Conservation (phyloP, 805 yeast species). For the Yarrowia yakushimensis region DNA sequence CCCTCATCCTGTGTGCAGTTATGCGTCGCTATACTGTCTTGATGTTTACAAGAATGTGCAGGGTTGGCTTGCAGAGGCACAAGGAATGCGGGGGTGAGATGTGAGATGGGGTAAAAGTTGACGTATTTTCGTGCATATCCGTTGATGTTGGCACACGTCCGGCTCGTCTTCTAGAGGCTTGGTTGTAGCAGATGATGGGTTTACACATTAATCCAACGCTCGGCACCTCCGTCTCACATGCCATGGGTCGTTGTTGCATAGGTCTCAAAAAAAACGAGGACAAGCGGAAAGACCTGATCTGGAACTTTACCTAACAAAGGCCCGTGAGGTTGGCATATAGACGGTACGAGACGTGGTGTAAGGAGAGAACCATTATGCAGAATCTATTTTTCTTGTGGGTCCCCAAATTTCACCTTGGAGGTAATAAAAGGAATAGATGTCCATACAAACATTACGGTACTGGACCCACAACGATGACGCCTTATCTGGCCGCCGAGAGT, state of each 20-base stretch:
- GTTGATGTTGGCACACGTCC: too few species aligned
- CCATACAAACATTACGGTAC: not conserved
- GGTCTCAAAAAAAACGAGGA: too few species aligned
- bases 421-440: too few species aligned
- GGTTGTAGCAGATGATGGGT: too few species aligned
- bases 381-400: too few species aligned
- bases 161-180: too few species aligned
- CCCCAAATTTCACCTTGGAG: too few species aligned
- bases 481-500: not conserved
- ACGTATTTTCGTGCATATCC: not conserved
- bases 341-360: too few species aligned
- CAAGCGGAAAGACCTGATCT: not conserved
- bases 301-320: not conserved
- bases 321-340: not conserved
- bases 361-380: too few species aligned
- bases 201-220: not conserved
- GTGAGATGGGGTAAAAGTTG: too few species aligned
- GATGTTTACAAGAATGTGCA: not conserved
- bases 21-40: not conserved
- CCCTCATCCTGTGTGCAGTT: too few species aligned
- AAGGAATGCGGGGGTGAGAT: not conserved
- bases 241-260: not conserved
- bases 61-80: not conserved
- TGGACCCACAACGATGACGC: slow-evolving; percentile 6
- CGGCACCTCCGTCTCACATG: not conserved